Evolutionary conservation across 495 filamentous ascomycete species (phyloP), one percentile per base, ranked within the genome.

Genomic region (Halenospora varia): DNA sequence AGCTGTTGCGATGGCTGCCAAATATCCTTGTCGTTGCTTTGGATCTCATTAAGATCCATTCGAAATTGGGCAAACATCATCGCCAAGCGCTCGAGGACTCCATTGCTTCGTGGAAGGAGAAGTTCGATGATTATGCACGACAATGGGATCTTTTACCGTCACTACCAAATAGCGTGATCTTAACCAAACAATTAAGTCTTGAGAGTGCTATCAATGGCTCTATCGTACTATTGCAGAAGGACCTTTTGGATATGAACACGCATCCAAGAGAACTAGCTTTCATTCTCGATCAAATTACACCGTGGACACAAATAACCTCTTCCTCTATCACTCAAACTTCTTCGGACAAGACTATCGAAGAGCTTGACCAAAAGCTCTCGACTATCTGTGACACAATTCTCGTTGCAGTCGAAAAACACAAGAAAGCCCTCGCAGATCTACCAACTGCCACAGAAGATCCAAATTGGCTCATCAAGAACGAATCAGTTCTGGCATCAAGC

Each of bases 361-460:
- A 68, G 1, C 77, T 88, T n/a, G 82, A 86, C 42, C 59, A 75
- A 19, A 77, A 72, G 2, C 67, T 90, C n/a, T 76, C 85, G 10
- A 79, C 68, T 2, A 69, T 82, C 18, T 79, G 79, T 25, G 84
- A 89, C 69, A 80, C 81, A 48, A 80, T 91, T 42, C 80, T 93
- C 3, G 83, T 91, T 42, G 84, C 86, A 22, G 75, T 92, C 11
- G 89, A 96, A 59, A 80, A 84, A 59, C 77, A 90, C 63, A 82
- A 82, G 50, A 82, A 81, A 50, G 60, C 67, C 0, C 64, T 68
- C 13, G 50, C 62, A 25, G 61, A 58, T 1, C 70, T 82, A 1
- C 80, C 87, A 8, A 57, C 68, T 17, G 80, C 81, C 1, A 68
- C 77, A 19, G 82, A 86, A 20, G 84, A 88, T 22, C 65, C 71